Base-by-base conservation (phyloP, 495 filamentous ascomycete genomes). In the Schizothecium vesticola region DNA sequence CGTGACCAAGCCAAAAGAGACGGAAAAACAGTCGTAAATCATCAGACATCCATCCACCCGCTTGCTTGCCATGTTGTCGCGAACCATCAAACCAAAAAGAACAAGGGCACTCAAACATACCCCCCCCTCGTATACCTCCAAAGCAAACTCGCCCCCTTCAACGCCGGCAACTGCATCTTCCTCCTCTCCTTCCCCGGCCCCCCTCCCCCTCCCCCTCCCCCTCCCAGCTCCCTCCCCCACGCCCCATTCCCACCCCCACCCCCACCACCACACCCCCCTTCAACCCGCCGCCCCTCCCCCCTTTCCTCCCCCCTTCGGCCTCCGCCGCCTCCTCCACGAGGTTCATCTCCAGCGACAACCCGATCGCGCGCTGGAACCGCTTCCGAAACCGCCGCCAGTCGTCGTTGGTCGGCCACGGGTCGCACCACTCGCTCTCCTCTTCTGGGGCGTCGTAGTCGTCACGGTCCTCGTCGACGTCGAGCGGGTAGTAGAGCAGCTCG, bases 401-500 rank as follows among this genome's bases (percentile, higher is more conserved):
- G 19, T 80, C 76, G 33, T 80, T 80, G 3, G 78, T 80, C 55
- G 78, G 78, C 74, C 78, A 76, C 6, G 78, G 78, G 22, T 78
- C 78, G 66, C 74, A 76, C 76, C 76, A 80, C 70, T 80, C 78
- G 65, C 72, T 62, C 22, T 33, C 74, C 4, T 72, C 75, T 13
- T 43, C 33, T 4, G n/a, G 67, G 67, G 26, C 60, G 56, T 73
- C 76, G 36, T 68, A 75, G 61, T 76, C 76, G 58, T 80, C 72
- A 23, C 74, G 69, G 69, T 79, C 77, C 63, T 76, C 62, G 58
- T 71, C 71, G 10, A 74, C 73, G 43, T 80, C 77, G 13, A 80
- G 74, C 19, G 81, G 80, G 72, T 82, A 82, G 65, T 77, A 74
- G 5, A 80, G 73, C 22, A 83, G 72, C 68, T 78, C 76, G 68